A percentile compares a stretch with the other conserved stretches of the same genome.
Conservation (phyloP, 768 basidiomycete genomes). For the Lactarius tabidus region DNA sequence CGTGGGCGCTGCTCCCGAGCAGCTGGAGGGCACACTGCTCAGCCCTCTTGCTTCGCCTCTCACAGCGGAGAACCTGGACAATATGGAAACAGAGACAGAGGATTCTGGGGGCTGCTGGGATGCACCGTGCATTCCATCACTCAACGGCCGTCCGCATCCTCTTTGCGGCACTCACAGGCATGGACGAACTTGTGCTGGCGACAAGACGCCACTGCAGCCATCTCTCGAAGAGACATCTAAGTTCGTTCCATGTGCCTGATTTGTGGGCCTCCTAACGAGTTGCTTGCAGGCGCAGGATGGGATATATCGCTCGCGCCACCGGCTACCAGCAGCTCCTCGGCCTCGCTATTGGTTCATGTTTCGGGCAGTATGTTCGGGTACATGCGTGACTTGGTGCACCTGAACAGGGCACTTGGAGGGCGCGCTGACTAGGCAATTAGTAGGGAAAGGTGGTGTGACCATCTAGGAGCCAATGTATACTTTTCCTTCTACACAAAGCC, state of each 20-base stretch:
- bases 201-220: constrained; percentile 41
- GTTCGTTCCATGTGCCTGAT: constrained; percentile 46
- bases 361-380: constrained; percentile 60
- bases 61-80: constrained; percentile 35
- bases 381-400: constrained; percentile 54
- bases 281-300: constrained; percentile 64
- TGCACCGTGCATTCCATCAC: constrained; percentile 43
- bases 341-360: constrained; percentile 49
- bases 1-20: constrained; percentile 57
- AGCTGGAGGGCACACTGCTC: constrained; percentile 50
- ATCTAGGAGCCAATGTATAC: constrained; percentile 51
- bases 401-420: constrained; percentile 68
- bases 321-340: constrained; percentile 57
- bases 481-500: too few relatives aligned
- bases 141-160: constrained; percentile 40
- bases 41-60: constrained; percentile 50
- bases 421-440: constrained; percentile 57
- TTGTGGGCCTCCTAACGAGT: constrained; percentile 54
- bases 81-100: constrained; percentile 32
- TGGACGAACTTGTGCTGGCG: constrained; percentile 33
- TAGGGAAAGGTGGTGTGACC: constrained; percentile 55
- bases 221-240: constrained; percentile 38
- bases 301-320: constrained; percentile 62
- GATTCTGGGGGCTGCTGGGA: constrained; percentile 45
- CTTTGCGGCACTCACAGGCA: constrained; percentile 38